Percentiles rank a stretch among this genome's conserved stretches.
These are phyloP conservation scores for Phytophthora capsici DNA, from an alignment of 352 stramenopile genomes.

Conservation along the genomic window DNA sequence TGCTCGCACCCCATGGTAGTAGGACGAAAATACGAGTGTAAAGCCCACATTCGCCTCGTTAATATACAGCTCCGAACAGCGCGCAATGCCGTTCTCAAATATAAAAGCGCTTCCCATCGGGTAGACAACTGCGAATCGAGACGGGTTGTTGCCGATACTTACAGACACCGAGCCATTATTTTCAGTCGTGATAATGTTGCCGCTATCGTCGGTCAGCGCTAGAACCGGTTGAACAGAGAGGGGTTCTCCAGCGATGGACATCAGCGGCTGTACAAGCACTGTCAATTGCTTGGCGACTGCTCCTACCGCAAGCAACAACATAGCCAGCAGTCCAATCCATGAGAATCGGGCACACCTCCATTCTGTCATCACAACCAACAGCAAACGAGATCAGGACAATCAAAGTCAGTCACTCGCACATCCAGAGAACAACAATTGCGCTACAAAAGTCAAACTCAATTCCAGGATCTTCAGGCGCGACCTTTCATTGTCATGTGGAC, in stretches of 20 bases:
- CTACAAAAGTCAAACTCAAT: slow-evolving; percentile 8
- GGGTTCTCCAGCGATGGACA: slow-evolving; percentile 64
- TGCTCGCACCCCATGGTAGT: slow-evolving; percentile 70
- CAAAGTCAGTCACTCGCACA: slow-evolving; percentile 16
- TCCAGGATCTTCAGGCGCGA: slow-evolving; percentile 35
- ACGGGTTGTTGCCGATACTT: slow-evolving; percentile 59
- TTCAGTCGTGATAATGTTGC: slow-evolving; percentile 74
- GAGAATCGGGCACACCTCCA: slow-evolving; percentile 9
- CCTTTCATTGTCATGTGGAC: slow-evolving; percentile 25
- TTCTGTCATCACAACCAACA: slow-evolving; percentile 36
- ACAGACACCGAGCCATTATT: slow-evolving; percentile 63
- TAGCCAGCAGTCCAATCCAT: slow-evolving; percentile 4
- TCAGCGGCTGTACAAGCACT: slow-evolving; percentile 74
- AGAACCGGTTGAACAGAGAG: slow-evolving; percentile 70
- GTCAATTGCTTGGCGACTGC: slow-evolving; percentile 46
- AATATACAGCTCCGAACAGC: slow-evolving; percentile 76
- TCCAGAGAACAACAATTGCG: slow-evolving; percentile 17
- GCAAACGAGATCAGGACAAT: slow-evolving; percentile 1
- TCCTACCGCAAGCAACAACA: slow-evolving; percentile 9
- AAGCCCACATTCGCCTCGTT: slow-evolving; percentile 68
- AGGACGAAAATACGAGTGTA: slow-evolving; percentile 70
- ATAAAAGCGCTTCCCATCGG: slow-evolving; percentile 55
- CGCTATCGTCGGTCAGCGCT: slow-evolving; percentile 75
- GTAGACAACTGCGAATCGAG: slow-evolving; percentile 56
- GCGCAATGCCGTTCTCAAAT: slow-evolving; percentile 80